phyloP scores from a whole-genome alignment of 257 asterid genomes.

The Knoxia roxburghii region DNA sequence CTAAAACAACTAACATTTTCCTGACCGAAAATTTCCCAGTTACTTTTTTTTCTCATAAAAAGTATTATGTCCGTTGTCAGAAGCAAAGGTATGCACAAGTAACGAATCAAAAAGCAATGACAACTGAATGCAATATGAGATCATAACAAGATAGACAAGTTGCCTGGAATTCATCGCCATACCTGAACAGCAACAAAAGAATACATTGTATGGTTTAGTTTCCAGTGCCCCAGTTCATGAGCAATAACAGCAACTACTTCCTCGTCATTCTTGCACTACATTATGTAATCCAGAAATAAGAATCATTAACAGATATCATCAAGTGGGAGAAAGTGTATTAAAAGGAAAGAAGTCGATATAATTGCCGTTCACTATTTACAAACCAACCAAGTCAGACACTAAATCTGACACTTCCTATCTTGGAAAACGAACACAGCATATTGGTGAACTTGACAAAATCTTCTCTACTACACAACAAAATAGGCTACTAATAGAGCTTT shows the following conservation, averaged over 20 bases:
- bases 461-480: background rate
- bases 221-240: conserved; percentile 99
- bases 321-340: background rate
- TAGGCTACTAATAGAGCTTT: background rate
- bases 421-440: background rate
- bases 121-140: background rate
- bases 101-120: background rate
- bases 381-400: background rate
- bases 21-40: background rate
- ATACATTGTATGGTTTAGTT: conserved; percentile 84
- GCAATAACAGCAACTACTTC: conserved; percentile 98
- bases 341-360: too few species aligned
- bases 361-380: background rate
- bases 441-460: background rate
- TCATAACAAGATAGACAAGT: background rate
- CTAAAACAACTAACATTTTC: too few species aligned
- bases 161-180: conserved; percentile 14
- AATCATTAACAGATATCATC: background rate
- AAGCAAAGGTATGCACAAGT: background rate
- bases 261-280: conserved; percentile 90
- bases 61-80: background rate
- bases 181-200: conserved; percentile 96
- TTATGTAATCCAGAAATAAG: conserved; percentile 10
- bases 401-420: background rate
- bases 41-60: background rate